Percentiles rank a stretch among this genome's conserved stretches.
These are phyloP conservation scores for Colletotrichum echinochloae DNA, from an alignment of 2,329 filamentous ascomycete genomes.

Conservation along the genomic window DNA sequence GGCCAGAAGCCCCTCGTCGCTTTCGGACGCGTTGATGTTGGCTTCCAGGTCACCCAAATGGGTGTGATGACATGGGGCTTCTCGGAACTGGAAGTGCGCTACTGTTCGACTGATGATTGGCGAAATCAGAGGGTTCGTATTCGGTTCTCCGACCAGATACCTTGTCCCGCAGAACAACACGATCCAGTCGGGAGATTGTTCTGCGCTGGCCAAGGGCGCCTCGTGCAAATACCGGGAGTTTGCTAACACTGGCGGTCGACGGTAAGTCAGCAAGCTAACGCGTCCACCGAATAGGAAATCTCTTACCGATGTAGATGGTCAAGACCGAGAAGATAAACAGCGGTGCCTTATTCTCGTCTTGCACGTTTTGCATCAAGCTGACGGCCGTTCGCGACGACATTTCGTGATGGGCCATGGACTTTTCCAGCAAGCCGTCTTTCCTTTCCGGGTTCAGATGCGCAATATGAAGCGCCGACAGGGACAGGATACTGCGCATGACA, in stretches of 20 bases:
- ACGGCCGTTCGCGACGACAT: slow-evolving; percentile 47
- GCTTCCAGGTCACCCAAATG: slow-evolving; percentile 44
- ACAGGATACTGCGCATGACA: slow-evolving; percentile 62
- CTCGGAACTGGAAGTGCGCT: slow-evolving; percentile 33
- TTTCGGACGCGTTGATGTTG: slow-evolving; percentile 40
- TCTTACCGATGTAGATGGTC: slow-evolving; percentile 39
- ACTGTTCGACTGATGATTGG: slow-evolving; percentile 36
- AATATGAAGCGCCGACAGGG: slow-evolving; percentile 62
- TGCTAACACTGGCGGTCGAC: slow-evolving; percentile 23
- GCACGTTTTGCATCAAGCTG: slow-evolving; percentile 43
- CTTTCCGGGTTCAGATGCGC: slow-evolving; percentile 48
- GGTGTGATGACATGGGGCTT: slow-evolving; percentile 38
- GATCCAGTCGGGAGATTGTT: slow-evolving; percentile 43
- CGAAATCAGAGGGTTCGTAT: slow-evolving; percentile 24
- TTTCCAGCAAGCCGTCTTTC: slow-evolving; percentile 30
- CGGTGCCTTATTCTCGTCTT: slow-evolving; percentile 36
- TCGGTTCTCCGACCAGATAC: slow-evolving; percentile 31
- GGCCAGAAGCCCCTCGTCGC: slow-evolving; percentile 37
- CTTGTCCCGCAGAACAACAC: slow-evolving; percentile 40
- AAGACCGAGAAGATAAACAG: slow-evolving; percentile 40
- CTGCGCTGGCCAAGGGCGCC: slow-evolving; percentile 19
- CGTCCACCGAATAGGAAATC: too few relatives aligned
- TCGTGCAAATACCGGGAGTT: slow-evolving; percentile 36
- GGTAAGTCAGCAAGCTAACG: background rate
- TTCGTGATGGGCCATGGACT: slow-evolving; percentile 46